Evolutionary conservation across 805 yeast species (phyloP), one percentile per base, ranked within the genome.

Genomic region (Lipomyces anomalus): DNA sequence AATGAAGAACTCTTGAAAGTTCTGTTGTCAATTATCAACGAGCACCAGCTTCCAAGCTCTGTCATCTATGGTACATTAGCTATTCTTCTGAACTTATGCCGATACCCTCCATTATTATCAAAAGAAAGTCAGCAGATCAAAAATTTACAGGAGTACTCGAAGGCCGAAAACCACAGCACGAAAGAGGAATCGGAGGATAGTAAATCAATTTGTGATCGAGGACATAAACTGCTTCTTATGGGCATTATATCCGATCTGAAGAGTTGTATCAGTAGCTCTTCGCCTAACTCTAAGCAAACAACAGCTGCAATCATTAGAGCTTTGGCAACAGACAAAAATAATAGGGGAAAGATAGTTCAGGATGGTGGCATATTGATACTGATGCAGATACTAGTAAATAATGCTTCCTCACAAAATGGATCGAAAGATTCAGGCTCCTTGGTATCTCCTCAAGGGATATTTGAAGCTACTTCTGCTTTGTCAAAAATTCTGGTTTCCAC

Each of bases 401-500:
- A 48, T 60, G 48, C 44, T 53, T 13, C 58, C 40, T 13, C 35
- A n/a, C n/a, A n/a, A n/a, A n/a, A n/a, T n/a, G n/a, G n/a, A n/a
- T n/a, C n/a, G n/a, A n/a, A n/a, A n/a, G n/a, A n/a, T n/a, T n/a
- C n/a, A n/a, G n/a, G n/a, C n/a, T n/a, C n/a, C n/a, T n/a, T n/a
- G n/a, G n/a, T n/a, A n/a, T n/a, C n/a, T n/a, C n/a, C n/a, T n/a
- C n/a, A n/a, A 9, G 30, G 30, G 11, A 13, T 26, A 13, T 13
- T 9, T 13, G 30, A 26, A 9, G 64, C 64, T 16, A 49, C 54
- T 0, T 47, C 60, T 13, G 67, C 66, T 1, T 43, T 69, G 17
- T 58, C 72, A 13, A 61, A 61, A 44, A 51, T 61, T 3, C 59
- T 68, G 37, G 63, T 67, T 4, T 54, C 68, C 1, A 57, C 60